Evolutionary conservation across 805 yeast species (phyloP).

Genomic region (Clavispora fructus): DNA sequence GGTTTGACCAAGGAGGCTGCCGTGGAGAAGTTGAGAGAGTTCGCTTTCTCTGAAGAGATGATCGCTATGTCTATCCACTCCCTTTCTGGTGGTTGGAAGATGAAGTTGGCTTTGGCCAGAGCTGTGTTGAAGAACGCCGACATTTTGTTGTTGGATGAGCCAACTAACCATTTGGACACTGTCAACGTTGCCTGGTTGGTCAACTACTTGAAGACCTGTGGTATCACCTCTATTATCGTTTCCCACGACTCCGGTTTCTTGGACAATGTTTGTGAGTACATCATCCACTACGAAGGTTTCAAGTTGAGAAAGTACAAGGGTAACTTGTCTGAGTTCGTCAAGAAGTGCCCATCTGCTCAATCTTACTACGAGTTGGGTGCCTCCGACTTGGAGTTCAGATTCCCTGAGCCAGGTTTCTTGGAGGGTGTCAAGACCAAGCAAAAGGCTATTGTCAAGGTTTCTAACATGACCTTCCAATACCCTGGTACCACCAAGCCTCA

Average conservation of each 20-base stretch:
- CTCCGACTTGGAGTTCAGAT: slow-evolving; percentile 90
- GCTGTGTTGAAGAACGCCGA: slow-evolving; percentile 98
- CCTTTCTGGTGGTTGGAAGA: slow-evolving; percentile 99
- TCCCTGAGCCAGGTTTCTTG: slow-evolving; percentile 99
- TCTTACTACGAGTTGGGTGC: slow-evolving; percentile 98
- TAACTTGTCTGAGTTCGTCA: slow-evolving; percentile 97
- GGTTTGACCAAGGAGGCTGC: slow-evolving; percentile 69
- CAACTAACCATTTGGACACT: slow-evolving; percentile 99
- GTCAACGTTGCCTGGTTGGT: slow-evolving; percentile 99
- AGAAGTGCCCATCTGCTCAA: slow-evolving; percentile 98
- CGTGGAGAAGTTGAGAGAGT: slow-evolving; percentile 73
- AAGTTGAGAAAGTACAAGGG: slow-evolving; percentile 99
- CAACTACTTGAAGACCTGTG: slow-evolving; percentile 98
- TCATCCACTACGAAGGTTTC: slow-evolving; percentile 99
- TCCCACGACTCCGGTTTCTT: slow-evolving; percentile 99
- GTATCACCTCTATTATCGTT: slow-evolving; percentile 96
- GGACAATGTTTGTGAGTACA: slow-evolving; percentile 95
- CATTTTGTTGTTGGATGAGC: slow-evolving; percentile 96
- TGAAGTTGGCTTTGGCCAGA: slow-evolving; percentile 99
- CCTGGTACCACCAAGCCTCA: slow-evolving; percentile 98
- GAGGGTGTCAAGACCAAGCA: slow-evolving; percentile 99
- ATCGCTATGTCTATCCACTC: slow-evolving; percentile 89
- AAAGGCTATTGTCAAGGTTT: slow-evolving; percentile 98
- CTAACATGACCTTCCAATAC: slow-evolving; percentile 98
- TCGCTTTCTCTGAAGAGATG: slow-evolving; percentile 93